Percentiles rank a stretch among this genome's conserved stretches.
These are phyloP conservation scores for Tetradesmus lagerheimii DNA, from an alignment of 139 green algal genomes.

Conservation along the genomic window DNA sequence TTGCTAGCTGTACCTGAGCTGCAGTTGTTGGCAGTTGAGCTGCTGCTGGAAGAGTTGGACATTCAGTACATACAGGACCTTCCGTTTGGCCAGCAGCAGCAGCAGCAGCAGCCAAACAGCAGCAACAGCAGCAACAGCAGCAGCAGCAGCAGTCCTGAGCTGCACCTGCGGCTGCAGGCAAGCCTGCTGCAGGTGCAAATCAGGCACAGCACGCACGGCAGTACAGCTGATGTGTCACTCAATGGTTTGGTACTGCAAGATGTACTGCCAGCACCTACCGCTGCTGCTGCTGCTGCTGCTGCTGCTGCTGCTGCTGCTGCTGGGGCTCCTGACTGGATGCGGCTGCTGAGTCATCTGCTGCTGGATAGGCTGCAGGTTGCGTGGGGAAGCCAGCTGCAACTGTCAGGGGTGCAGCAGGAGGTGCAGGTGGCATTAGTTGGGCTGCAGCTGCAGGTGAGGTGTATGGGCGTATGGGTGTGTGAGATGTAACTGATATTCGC, in stretches of 20 bases:
- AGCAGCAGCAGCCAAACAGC: conserved; percentile 6
- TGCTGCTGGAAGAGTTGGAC: conserved; percentile 27
- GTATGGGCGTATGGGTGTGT: no score
- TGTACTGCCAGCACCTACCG: neutral
- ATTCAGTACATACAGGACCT: conserved; percentile 19
- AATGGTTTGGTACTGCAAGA: conserved; percentile 12
- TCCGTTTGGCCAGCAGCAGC: neutral
- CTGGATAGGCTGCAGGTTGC: conserved; percentile 11
- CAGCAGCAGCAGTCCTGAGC: conserved; percentile 2
- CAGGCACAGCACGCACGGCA: conserved; percentile 32
- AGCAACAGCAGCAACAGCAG: conserved; percentile 11
- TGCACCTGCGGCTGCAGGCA: conserved; percentile 11
- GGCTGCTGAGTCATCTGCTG: neutral
- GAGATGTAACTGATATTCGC: no score
- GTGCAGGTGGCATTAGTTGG: neutral
- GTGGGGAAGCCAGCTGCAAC: neutral
- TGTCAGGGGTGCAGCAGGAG: neutral
- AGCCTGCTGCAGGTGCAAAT: neutral
- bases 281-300: neutral
- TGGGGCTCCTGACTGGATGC: neutral
- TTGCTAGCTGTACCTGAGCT: neutral
- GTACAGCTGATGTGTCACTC: neutral
- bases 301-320: neutral
- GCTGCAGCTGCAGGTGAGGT: conserved; percentile 21
- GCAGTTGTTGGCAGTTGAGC: neutral